phyloP scores from a whole-genome alignment of 139 green algal genomes.

The Coccomyxa sp. region DNA sequence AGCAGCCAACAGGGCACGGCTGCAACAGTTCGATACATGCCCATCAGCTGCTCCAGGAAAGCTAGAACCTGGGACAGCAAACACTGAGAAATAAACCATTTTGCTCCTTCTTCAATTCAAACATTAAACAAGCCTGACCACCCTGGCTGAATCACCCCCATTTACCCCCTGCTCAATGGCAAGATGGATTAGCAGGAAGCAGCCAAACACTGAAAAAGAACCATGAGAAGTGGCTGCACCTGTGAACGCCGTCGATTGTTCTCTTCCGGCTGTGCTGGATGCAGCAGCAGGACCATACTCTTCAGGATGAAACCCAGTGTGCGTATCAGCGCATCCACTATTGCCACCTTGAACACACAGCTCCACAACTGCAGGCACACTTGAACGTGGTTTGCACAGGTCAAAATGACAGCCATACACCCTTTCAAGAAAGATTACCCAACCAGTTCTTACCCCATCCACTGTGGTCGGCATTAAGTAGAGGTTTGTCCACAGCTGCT shows the following conservation, averaged over 20 bases:
- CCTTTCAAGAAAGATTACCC: background rate
- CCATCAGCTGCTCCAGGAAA: constrained; percentile 39
- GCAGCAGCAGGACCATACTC: constrained; percentile 24
- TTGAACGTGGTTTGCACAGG: background rate
- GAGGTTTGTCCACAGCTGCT: constrained; percentile 20
- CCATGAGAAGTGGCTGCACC: background rate
- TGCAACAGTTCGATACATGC: constrained; percentile 45
- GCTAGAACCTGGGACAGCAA: constrained; percentile 30
- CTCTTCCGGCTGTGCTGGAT: constrained; percentile 1
- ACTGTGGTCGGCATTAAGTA: constrained; percentile 5
- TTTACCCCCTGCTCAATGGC: background rate
- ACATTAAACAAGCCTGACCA: background rate
- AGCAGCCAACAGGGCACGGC: constrained; percentile 35
- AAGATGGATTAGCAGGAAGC: background rate
- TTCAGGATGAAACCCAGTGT: constrained; percentile 44
- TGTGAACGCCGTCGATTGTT: constrained; percentile 17
- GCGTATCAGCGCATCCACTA: constrained; percentile 42
- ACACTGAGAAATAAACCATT: too few species aligned
- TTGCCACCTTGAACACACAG: constrained; percentile 29
- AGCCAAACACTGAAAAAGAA: background rate
- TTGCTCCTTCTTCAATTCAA: background rate
- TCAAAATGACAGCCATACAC: background rate
- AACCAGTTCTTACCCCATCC: background rate
- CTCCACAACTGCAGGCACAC: constrained; percentile 33
- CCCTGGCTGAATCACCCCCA: background rate